Base-by-base conservation (phyloP, 306 rosid species). In the Pachyrhizus erosus region DNA sequence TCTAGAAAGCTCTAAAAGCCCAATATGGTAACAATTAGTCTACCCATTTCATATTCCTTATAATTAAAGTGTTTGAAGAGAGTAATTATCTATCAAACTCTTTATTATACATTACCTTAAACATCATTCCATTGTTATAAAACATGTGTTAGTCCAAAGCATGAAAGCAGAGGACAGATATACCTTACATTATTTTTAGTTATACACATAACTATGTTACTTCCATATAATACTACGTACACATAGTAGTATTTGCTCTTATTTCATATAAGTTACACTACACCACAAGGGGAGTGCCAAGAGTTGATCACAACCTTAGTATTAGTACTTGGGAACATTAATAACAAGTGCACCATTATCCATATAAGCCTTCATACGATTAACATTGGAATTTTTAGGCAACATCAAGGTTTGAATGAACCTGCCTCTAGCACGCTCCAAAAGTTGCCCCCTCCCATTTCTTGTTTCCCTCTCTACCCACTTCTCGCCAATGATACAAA, bases 261-360 rank as follows among this genome's bases (percentile, higher is more conserved):
- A 33, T 62, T 62, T 14, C 12, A 2, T 13, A 17, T 1, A 15
- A 4, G 5, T 60, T 64, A 61, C 40, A 5, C 20, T 26, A 27
- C 69, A 64, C 10, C 70, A 15, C 43, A 15, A 64, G 6, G 70
- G 18, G 43, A 31, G 42, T 29, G 69, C 0, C 20, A 5, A 61
- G 20, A 61, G 43, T 61, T 6, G 9, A 46, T 0, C 6, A 34
- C 48, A 1, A 42, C 48, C 2, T 42, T 42, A 9, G 2, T 40
- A 43, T 18, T 67, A 21, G 79, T 46, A 20, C 81, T 88, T 86
- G 0, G 91, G 91, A 31, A 88, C 78, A 0, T 70, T 80, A 31
- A 90, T 69, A 18, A 81, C 83, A 3, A 90, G 89, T 39, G 85
- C 78, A 3, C 85, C 89, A 27, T 83, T 84, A 0, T 88, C 81